Percentiles rank a stretch among this genome's conserved stretches.
Evolutionary conservation across 2,329 filamentous ascomycete species (phyloP).

Genomic region (Diplodia seriata): DNA sequence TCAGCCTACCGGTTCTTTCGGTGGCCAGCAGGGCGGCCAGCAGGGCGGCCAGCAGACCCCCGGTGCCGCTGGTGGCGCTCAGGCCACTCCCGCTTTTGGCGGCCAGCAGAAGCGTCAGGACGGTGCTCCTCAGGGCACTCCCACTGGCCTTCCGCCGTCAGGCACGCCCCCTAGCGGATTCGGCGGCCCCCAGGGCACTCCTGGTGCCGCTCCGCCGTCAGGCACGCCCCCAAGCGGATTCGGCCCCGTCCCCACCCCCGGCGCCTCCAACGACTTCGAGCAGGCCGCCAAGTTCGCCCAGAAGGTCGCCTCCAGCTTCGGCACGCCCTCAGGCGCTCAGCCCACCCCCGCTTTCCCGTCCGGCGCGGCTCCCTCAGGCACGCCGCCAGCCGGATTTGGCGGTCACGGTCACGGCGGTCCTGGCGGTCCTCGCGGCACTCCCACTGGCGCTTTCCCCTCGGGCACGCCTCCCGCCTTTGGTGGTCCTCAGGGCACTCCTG

Average conservation of each 20-base stretch:
- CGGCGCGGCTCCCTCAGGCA: neutral
- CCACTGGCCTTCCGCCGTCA: too few relatives aligned
- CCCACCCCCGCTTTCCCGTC: neutral
- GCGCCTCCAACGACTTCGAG: slow-evolving; percentile 8
- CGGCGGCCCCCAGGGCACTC: neutral
- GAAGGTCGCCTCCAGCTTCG: slow-evolving; percentile 15
- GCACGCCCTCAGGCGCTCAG: neutral
- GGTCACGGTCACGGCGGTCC: neutral
- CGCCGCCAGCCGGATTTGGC: neutral
- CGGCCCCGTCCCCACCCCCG: slow-evolving; percentile 3
- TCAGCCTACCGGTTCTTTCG: neutral
- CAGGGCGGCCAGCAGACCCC: neutral
- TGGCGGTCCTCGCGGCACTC: neutral
- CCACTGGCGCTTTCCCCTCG: neutral
- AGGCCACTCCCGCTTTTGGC: neutral
- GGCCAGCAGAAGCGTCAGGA: neutral
- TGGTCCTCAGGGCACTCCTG: neutral
- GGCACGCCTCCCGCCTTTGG: neutral
- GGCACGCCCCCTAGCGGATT: too few relatives aligned
- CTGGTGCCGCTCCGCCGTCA: neutral
- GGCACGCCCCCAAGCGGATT: slow-evolving; percentile 12
- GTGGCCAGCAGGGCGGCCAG: neutral
- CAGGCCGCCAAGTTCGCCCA: slow-evolving; percentile 21
- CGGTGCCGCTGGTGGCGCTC: neutral
- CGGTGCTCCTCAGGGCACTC: neutral